Evolutionary conservation across 1,139 yeast genomes (phyloP).

Genomic region (Taphrina populina): DNA sequence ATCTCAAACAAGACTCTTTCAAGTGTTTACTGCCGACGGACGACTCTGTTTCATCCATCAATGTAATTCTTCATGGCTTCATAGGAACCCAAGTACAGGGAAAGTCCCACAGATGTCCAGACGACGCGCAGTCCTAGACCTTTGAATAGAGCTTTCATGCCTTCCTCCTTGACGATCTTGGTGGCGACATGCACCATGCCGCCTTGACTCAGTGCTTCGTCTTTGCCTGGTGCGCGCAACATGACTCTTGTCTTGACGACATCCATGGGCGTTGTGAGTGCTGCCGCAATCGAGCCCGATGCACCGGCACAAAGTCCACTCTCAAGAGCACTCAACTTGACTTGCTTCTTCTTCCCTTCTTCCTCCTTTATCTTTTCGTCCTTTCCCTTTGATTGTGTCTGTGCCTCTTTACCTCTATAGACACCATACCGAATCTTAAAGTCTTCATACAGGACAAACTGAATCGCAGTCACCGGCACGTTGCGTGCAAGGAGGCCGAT

Average conservation of each 20-base stretch:
- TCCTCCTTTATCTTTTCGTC: constrained; percentile 2
- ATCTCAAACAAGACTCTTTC: too few relatives aligned
- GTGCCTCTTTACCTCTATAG: not conserved
- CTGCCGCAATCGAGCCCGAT: constrained; percentile 86
- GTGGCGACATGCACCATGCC: constrained; percentile 50
- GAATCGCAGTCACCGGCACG: constrained; percentile 92
- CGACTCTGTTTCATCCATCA: constrained; percentile 9
- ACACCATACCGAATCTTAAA: constrained; percentile 56
- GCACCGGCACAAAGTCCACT: constrained; percentile 71
- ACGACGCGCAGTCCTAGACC: constrained; percentile 94
- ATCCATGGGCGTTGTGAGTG: constrained; percentile 87
- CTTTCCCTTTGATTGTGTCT: not conserved
- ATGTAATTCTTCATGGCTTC: constrained; percentile 33
- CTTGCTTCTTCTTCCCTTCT: constrained; percentile 41
- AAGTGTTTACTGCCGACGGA: too few relatives aligned
- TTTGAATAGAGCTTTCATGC: constrained; percentile 63
- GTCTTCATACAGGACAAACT: constrained; percentile 87
- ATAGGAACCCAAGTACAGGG: constrained; percentile 87
- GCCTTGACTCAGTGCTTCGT: constrained; percentile 50
- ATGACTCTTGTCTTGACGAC: constrained; percentile 88
- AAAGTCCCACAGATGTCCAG: constrained; percentile 99
- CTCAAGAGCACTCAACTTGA: constrained; percentile 80
- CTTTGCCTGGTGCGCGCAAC: constrained; percentile 44
- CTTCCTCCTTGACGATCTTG: constrained; percentile 62
- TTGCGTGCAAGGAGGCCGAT: constrained; percentile 86